phyloP scores from a whole-genome alignment of 805 yeast species.

The Wickerhamiella qilinensis region DNA sequence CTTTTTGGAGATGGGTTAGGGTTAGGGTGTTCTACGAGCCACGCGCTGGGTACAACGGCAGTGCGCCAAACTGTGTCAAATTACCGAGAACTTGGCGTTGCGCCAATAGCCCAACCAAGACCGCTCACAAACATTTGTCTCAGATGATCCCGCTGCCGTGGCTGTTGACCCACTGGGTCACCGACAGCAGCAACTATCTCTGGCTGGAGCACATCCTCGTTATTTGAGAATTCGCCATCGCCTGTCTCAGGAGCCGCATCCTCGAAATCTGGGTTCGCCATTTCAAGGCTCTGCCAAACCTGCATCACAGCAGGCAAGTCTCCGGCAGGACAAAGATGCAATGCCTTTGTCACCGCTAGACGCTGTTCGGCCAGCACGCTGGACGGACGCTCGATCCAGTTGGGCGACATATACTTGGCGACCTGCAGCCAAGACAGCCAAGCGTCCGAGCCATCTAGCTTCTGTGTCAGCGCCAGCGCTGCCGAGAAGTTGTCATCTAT shows the following conservation, averaged over 20 bases:
- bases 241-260: background rate
- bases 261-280: background rate
- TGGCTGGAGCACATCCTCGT: no score
- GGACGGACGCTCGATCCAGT: background rate
- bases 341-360: background rate
- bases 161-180: no score
- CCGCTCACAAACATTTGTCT: constrained; percentile 38
- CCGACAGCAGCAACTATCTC: no score
- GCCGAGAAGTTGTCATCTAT: background rate
- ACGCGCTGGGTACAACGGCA: no score
- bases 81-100: constrained; percentile 14
- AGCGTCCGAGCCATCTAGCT: background rate
- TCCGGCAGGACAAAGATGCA: background rate
- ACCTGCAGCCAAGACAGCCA: background rate
- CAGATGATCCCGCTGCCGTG: constrained; percentile 26
- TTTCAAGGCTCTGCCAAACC: background rate
- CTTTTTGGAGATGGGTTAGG: no score
- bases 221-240: no score
- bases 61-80: no score
- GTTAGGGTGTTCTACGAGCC: no score
- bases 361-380: background rate
- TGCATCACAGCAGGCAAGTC: background rate
- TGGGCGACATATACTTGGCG: background rate
- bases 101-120: constrained; percentile 51
- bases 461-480: background rate